Percentiles rank a stretch among this genome's conserved stretches.
These are phyloP conservation scores for Saturnispora serradocipensis DNA, from an alignment of 805 yeast species.

Conservation along the genomic window DNA sequence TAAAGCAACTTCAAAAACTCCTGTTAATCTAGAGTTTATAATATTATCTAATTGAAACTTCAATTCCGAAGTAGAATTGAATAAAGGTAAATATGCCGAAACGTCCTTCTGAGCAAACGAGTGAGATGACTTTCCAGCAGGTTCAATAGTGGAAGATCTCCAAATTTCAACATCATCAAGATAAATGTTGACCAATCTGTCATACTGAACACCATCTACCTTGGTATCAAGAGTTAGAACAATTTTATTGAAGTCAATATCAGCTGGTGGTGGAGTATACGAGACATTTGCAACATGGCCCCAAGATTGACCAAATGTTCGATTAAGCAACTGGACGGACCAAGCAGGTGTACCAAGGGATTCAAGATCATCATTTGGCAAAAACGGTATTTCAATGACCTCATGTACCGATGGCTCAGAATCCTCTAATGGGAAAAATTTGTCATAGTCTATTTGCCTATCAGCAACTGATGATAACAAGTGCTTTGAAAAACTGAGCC, in stretches of 20 bases:
- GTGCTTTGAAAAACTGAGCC: background rate
- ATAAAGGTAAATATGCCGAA: slow-evolving; percentile 43
- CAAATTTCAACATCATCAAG: slow-evolving; percentile 60
- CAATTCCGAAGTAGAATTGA: slow-evolving; percentile 33
- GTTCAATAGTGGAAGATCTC: slow-evolving; percentile 84
- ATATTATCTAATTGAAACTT: slow-evolving; percentile 61
- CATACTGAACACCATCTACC: slow-evolving; percentile 54
- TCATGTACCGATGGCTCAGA: slow-evolving; percentile 15
- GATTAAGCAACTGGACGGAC: slow-evolving; percentile 32
- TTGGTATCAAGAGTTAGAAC: slow-evolving; percentile 43
- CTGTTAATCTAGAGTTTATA: slow-evolving; percentile 44
- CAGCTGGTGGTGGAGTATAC: slow-evolving; percentile 38
- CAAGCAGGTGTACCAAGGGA: slow-evolving; percentile 30
- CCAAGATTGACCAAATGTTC: slow-evolving; percentile 52
- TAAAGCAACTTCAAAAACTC: slow-evolving; percentile 48
- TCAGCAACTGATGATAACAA: background rate
- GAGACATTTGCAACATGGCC: slow-evolving; percentile 40
- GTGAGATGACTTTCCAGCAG: slow-evolving; percentile 41
- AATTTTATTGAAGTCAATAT: slow-evolving; percentile 39
- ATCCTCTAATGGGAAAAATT: background rate
- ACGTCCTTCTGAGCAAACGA: slow-evolving; percentile 55
- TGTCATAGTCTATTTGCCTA: background rate
- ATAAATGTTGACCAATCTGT: slow-evolving; percentile 55
- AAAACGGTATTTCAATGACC: slow-evolving; percentile 25
- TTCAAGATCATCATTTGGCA: slow-evolving; percentile 18